Evolutionary conservation across 257 asterid genomes (phyloP).

Genomic region (Fraxinus quadrangulata): DNA sequence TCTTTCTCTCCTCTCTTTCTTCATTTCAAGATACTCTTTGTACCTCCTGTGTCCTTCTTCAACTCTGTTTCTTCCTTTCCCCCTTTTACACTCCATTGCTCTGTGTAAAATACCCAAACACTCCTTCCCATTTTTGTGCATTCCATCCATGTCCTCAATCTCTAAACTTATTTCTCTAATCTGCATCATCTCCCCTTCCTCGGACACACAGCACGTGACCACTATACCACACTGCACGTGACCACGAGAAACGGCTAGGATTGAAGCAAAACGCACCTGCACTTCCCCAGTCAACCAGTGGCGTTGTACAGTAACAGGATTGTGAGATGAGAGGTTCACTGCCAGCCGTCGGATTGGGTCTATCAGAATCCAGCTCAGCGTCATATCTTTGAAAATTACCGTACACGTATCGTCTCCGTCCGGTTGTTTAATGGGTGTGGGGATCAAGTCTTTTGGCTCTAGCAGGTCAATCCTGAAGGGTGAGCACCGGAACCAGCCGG

Average conservation of each 20-base stretch:
- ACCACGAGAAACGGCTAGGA: slow-evolving; percentile 38
- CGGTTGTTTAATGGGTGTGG: slow-evolving; percentile 52
- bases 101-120: slow-evolving; percentile 65
- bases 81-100: slow-evolving; percentile 67
- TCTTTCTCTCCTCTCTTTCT: slow-evolving; percentile 56
- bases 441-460: slow-evolving; percentile 68
- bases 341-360: slow-evolving; percentile 52
- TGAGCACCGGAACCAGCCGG: slow-evolving; percentile 82
- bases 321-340: slow-evolving; percentile 66
- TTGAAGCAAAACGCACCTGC: slow-evolving; percentile 56
- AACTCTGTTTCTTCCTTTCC: slow-evolving; percentile 45
- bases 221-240: slow-evolving; percentile 60
- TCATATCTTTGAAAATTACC: slow-evolving; percentile 35
- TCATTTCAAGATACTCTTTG: slow-evolving; percentile 48
- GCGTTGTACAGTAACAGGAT: slow-evolving; percentile 60
- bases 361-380: slow-evolving; percentile 72
- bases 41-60: slow-evolving; percentile 49
- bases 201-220: slow-evolving; percentile 66
- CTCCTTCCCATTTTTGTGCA: slow-evolving; percentile 70
- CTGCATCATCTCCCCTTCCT: slow-evolving; percentile 70
- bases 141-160: slow-evolving; percentile 84
- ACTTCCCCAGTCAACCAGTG: slow-evolving; percentile 91
- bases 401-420: slow-evolving; percentile 38
- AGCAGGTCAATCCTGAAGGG: slow-evolving; percentile 79
- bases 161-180: slow-evolving; percentile 77